Percentiles rank a stretch among this genome's conserved stretches.
These are phyloP conservation scores for Pinus taeda DNA, from an alignment of 75 land plant genomes.

Conservation along the genomic window DNA sequence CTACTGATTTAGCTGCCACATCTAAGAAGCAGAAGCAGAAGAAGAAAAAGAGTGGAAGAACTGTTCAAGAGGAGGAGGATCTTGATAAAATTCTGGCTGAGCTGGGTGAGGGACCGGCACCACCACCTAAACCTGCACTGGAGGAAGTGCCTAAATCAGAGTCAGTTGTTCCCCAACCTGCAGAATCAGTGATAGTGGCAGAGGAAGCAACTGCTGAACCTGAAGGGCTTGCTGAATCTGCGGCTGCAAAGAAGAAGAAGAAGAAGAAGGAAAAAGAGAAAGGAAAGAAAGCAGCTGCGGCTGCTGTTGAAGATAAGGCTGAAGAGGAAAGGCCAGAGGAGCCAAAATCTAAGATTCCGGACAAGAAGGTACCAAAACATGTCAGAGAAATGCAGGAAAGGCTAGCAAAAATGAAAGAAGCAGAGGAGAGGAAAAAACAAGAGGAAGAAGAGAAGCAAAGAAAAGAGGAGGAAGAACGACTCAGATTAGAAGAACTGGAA, in stretches of 20 bases:
- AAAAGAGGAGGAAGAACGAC: conserved; percentile 89
- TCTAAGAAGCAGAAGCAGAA: conserved; percentile 73
- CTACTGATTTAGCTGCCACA: conserved; percentile 20
- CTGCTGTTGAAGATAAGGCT: conserved; percentile 31
- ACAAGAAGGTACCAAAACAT: conserved; percentile 78
- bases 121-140: conserved; percentile 20
- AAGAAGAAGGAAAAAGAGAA: conserved; percentile 96
- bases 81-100: conserved; percentile 84
- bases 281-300: conserved; percentile 33
- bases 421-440: conserved; percentile 69
- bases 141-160: conserved; percentile 28
- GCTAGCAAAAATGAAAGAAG: conserved; percentile 78
- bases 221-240: conserved; percentile 69
- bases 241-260: conserved; percentile 88
- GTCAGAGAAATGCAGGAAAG: conserved; percentile 94
- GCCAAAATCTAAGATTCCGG: conserved; percentile 42
- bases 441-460: conserved; percentile 87
- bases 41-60: conserved; percentile 79
- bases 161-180: conserved; percentile 16
- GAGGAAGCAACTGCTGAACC: conserved; percentile 48
- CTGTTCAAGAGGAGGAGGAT: conserved; percentile 86
- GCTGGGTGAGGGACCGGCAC: conserved; percentile 52
- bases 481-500: conserved; percentile 73
- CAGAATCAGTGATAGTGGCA: conserved; percentile 22
- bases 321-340: conserved; percentile 49